Evolutionary conservation across 768 basidiomycete species (phyloP), one percentile per base, ranked within the genome.

Genomic region (Leccinum incarnatum): DNA sequence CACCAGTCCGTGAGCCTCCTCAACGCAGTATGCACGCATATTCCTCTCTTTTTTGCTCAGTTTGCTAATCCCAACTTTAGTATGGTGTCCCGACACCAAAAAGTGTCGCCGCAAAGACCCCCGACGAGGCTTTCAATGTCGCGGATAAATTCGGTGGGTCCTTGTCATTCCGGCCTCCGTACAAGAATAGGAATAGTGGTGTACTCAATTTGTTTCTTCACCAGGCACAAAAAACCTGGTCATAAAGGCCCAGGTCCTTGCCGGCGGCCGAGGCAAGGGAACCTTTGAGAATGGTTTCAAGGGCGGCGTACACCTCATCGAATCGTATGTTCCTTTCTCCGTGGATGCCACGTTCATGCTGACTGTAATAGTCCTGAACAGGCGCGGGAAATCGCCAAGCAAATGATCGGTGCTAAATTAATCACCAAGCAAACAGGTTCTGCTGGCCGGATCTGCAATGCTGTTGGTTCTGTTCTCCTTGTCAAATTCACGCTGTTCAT

Each of bases 341-440:
- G n/a, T 48, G 27, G 17, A 56, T 51, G 27, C 55, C 34, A 51
- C 21, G 12, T 45, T 45, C 34, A 51, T 51, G n/a, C 49, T 62
- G 59, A 65, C 54, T 55, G 34, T 42, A 30, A 19, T 65, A 94
- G 93, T 60, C 89, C 97, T 25, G 84, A 89, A 64, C 86, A 98
- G 72, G 97, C 95, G 29, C 83, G 87, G 72, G 91, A 95, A 46
- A 84, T 82, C 62, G 96, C 97, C 6, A 75, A 76, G 56, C 89
- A 95, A 79, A 99, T 99, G 97, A 84, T 99, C 56, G 95, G 95
- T 51, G 81, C 89, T 56, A 91, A 91, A 62, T 85, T 99, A 66
- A 98, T 99, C 78, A 99, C 97, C 60, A 99, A 99, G 74, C 97
- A 99, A 74, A 99, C 97, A 8, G 97, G 97, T 63, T 89, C 88